phyloP scores from a whole-genome alignment of 2,329 filamentous ascomycete genomes.

The Colletotrichum brevisporum region DNA sequence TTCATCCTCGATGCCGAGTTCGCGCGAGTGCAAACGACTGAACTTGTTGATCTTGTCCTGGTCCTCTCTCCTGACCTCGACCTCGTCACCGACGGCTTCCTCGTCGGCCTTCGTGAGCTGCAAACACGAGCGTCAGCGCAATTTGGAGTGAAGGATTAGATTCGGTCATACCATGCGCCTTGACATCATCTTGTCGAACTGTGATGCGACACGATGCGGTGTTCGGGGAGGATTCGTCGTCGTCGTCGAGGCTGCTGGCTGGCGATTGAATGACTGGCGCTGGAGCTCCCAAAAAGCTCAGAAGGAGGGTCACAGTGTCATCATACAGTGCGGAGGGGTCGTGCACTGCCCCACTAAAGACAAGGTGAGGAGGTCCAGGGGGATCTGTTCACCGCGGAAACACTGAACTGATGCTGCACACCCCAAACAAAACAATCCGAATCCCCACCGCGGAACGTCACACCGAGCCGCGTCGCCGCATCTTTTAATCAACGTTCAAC shows the following conservation, averaged over 20 bases:
- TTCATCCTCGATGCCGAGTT: slow-evolving; percentile 83
- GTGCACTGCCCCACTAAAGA: slow-evolving; percentile 13
- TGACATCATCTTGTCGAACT: slow-evolving; percentile 60
- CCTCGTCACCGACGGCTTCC: slow-evolving; percentile 81
- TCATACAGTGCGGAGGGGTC: slow-evolving; percentile 15
- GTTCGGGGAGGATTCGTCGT: slow-evolving; percentile 7
- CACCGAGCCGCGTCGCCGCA: not conserved
- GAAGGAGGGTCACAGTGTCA: slow-evolving; percentile 35
- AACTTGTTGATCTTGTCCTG: slow-evolving; percentile 99
- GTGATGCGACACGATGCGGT: slow-evolving; percentile 6
- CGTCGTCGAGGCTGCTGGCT: slow-evolving; percentile 8
- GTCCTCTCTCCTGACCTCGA: slow-evolving; percentile 95
- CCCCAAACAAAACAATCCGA: slow-evolving; percentile 28
- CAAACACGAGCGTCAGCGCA: slow-evolving; percentile 22
- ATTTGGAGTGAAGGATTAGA: fast-evolving
- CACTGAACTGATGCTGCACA: slow-evolving; percentile 18
- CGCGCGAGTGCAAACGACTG: slow-evolving; percentile 91
- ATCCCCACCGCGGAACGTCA: slow-evolving; percentile 30
- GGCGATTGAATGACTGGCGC: slow-evolving; percentile 3
- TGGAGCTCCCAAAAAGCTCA: slow-evolving; percentile 39
- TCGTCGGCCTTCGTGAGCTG: slow-evolving; percentile 97
- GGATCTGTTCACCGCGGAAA: slow-evolving; percentile 32
- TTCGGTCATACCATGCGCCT: slow-evolving; percentile 69
- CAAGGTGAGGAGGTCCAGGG: slow-evolving; percentile 6
- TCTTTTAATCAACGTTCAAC: not conserved